Conservation (phyloP, 1,284 basidiomycete species). For the Ustilago hordei region DNA sequence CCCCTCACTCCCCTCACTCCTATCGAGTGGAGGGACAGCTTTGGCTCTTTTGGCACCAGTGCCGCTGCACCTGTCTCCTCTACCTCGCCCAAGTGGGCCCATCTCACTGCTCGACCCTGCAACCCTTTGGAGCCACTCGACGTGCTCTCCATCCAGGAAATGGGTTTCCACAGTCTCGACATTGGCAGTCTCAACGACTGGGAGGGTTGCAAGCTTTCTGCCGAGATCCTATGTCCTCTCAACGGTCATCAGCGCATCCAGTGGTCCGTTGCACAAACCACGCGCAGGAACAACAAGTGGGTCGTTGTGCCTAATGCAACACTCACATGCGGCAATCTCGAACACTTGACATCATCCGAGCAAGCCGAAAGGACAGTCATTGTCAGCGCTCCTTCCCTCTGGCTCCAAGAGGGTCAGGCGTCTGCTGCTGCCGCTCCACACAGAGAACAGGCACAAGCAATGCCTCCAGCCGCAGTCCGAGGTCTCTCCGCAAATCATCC, state of each 20-base stretch:
- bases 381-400: conserved; percentile 50
- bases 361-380: conserved; percentile 54
- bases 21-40: conserved; percentile 45
- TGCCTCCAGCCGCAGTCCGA: not conserved
- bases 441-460: not conserved
- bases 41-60: conserved; percentile 9
- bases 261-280: conserved; percentile 55
- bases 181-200: conserved; percentile 61
- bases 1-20: conserved; percentile 26
- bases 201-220: conserved; percentile 56
- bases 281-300: conserved; percentile 57
- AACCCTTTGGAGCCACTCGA: conserved; percentile 59
- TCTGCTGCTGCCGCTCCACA: not conserved
- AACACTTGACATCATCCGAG: conserved; percentile 6
- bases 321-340: conserved; percentile 17
- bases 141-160: conserved; percentile 62
- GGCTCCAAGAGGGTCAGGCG: conserved; percentile 20
- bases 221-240: conserved; percentile 46
- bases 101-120: conserved; percentile 28
- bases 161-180: conserved; percentile 62
- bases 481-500: conserved; percentile 8
- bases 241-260: conserved; percentile 40
- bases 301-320: conserved; percentile 51
- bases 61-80: not conserved
- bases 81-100: conserved; percentile 30